phyloP scores from a whole-genome alignment of 257 asterid genomes.

The Solanum sejunctum region DNA sequence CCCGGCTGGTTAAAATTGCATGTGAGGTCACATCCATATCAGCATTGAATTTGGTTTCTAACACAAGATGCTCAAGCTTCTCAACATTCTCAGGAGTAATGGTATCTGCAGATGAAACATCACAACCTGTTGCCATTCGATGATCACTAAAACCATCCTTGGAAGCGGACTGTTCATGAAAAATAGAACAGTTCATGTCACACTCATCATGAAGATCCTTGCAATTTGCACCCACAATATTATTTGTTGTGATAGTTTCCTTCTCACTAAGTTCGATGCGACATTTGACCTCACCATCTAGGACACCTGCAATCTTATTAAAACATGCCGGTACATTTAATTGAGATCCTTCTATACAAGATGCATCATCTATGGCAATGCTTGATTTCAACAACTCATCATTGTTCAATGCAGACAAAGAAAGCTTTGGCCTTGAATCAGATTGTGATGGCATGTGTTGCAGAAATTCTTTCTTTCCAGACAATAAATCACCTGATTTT shows the following conservation, averaged over 20 bases:
- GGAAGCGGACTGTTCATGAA: neutral
- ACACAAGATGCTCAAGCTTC: neutral
- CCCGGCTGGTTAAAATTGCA: neutral
- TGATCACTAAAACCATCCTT: neutral
- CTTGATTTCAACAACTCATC: conserved; percentile 10
- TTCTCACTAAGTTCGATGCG: neutral
- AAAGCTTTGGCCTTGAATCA: conserved; percentile 9
- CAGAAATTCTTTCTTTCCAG: neutral
- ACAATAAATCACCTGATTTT: neutral
- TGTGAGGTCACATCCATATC: neutral
- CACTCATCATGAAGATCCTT: conserved; percentile 6
- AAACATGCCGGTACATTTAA: conserved; percentile 27
- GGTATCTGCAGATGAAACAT: neutral
- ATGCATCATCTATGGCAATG: conserved; percentile 14
- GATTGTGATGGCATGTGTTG: neutral
- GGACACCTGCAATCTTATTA: conserved; percentile 11
- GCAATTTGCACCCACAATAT: conserved; percentile 3
- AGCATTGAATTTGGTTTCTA: neutral
- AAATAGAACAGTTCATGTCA: conserved; percentile 1
- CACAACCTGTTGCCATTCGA: neutral
- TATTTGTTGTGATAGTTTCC: neutral
- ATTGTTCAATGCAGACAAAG: conserved; percentile 12
- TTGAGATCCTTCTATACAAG: conserved; percentile 12
- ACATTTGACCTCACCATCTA: conserved; percentile 10
- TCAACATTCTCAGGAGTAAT: neutral